Conservation (phyloP, 768 basidiomycete species). For the Naganishia vaughanmartiniae region DNA sequence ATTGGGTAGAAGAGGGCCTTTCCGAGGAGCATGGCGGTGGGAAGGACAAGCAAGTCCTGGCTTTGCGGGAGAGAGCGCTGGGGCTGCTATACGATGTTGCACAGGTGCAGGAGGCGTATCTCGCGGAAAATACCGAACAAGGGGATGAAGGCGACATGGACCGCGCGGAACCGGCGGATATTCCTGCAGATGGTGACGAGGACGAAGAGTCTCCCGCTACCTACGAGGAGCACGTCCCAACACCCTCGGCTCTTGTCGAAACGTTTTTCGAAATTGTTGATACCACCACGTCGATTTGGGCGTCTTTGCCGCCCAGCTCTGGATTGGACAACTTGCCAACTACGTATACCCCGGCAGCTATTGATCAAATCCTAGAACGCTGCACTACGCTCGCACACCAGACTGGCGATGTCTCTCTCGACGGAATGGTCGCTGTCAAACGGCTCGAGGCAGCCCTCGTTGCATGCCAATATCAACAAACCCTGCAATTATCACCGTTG, state of each 20-base stretch:
- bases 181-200: background rate
- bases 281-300: slow-evolving; percentile 11
- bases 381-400: slow-evolving; percentile 5
- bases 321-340: background rate
- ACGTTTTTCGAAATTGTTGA: slow-evolving; percentile 19
- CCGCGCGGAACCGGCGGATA: background rate
- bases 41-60: background rate
- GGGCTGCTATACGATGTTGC: slow-evolving; percentile 9
- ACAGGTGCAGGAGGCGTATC: slow-evolving; percentile 13
- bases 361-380: slow-evolving; percentile 4
- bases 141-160: background rate
- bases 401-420: slow-evolving; percentile 1
- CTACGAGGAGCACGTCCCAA: slow-evolving; percentile 18
- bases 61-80: background rate
- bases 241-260: slow-evolving; percentile 7
- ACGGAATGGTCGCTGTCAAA: slow-evolving; percentile 4
- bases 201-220: background rate
- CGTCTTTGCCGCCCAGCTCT: background rate
- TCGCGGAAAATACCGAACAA: background rate
- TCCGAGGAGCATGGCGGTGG: background rate
- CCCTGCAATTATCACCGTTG: background rate
- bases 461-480: background rate
- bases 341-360: background rate
- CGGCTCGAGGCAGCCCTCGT: slow-evolving; percentile 7
- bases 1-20: slow-evolving; percentile 11